Percentiles rank a stretch among this genome's conserved stretches.
Conservation (phyloP, 805 yeast species). For the Ogataea pignaliae region DNA sequence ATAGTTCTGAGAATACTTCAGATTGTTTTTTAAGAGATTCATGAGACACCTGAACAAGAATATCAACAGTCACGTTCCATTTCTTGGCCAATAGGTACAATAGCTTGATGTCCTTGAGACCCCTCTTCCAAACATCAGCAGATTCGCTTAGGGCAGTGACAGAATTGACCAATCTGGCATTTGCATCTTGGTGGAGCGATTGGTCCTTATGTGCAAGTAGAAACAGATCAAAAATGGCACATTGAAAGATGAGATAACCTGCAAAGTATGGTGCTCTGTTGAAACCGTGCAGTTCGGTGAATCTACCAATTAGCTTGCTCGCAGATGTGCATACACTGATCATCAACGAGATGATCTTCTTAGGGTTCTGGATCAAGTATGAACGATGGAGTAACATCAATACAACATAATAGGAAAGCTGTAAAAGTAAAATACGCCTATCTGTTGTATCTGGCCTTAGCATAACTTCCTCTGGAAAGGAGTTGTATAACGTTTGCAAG, state of each 20-base stretch:
- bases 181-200: constrained; percentile 15
- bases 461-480: constrained; percentile 19
- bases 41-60: background rate
- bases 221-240: constrained; percentile 31
- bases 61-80: constrained; percentile 19
- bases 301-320: constrained; percentile 15
- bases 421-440: constrained; percentile 22
- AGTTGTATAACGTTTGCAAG: constrained; percentile 17
- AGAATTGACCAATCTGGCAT: constrained; percentile 16
- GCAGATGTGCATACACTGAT: constrained; percentile 24
- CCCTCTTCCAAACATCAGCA: constrained; percentile 28
- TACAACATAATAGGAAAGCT: constrained; percentile 27
- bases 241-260: constrained; percentile 29
- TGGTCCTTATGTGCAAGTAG: constrained; percentile 24
- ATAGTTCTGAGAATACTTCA: no score
- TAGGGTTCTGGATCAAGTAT: constrained; percentile 28
- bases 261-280: constrained; percentile 27
- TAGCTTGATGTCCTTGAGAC: constrained; percentile 27
- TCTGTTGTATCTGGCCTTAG: constrained; percentile 15
- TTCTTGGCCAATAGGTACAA: constrained; percentile 21
- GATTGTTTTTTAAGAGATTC: no score
- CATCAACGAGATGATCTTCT: constrained; percentile 21
- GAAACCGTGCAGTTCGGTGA: constrained; percentile 12
- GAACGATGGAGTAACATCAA: constrained; percentile 28
- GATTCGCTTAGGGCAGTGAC: constrained; percentile 21